These are phyloP conservation scores for Pugionium cornutum DNA, from an alignment of 345 rosid genomes.

Conservation along the genomic window DNA sequence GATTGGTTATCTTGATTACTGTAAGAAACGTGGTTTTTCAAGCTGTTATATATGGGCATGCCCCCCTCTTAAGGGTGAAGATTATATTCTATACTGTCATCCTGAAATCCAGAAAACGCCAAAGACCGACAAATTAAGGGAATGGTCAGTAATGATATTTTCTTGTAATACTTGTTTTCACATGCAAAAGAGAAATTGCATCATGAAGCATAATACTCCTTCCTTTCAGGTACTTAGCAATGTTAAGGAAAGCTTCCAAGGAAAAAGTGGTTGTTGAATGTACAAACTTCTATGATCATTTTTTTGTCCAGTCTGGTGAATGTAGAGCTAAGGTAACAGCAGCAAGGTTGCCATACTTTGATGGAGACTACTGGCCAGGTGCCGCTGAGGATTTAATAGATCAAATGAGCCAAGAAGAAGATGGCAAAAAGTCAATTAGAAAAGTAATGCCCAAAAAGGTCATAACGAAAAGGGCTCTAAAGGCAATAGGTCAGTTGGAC, in stretches of 20 bases:
- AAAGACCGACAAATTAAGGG: slow-evolving; percentile 93
- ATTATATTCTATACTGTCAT: slow-evolving; percentile 93
- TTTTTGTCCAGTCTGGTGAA: slow-evolving; percentile 82
- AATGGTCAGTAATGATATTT: slow-evolving; percentile 63
- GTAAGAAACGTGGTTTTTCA: slow-evolving; percentile 96
- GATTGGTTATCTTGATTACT: slow-evolving; percentile 98
- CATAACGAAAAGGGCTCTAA: slow-evolving; percentile 89
- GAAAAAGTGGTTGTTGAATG: slow-evolving; percentile 86
- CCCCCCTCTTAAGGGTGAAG: slow-evolving; percentile 99
- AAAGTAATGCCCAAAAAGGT: slow-evolving; percentile 80
- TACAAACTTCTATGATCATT: slow-evolving; percentile 89
- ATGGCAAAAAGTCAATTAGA: slow-evolving; percentile 84
- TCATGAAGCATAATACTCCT: slow-evolving; percentile 13
- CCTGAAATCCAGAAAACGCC: slow-evolving; percentile 99
- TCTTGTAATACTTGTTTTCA: slow-evolving; percentile 13
- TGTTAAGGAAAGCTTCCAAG: slow-evolving; percentile 85
- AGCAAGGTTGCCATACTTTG: slow-evolving; percentile 95
- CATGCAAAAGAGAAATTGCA: slow-evolving; percentile 22
- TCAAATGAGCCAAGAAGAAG: slow-evolving; percentile 93
- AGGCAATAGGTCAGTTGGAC: slow-evolving; percentile 94
- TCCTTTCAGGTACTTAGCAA: slow-evolving; percentile 74
- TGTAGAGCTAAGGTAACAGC: slow-evolving; percentile 92
- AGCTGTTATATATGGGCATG: slow-evolving; percentile 99
- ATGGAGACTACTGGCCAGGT: slow-evolving; percentile 99
- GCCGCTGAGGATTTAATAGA: slow-evolving; percentile 94